Conservation (phyloP, 1,284 basidiomycete genomes). For the Lignosus rhinocerotis region DNA sequence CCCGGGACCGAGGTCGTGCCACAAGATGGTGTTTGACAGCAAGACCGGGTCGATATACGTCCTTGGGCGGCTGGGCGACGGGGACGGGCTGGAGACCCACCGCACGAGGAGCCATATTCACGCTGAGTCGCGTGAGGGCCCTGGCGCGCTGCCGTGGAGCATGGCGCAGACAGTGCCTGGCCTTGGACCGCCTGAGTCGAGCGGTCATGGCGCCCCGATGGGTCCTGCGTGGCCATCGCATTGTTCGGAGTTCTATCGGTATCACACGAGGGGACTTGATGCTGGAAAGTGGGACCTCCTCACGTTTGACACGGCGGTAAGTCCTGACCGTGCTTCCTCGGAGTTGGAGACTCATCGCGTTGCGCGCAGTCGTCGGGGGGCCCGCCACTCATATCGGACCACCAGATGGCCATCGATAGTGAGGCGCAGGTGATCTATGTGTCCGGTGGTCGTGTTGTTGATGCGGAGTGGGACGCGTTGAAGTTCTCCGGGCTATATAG, state of each 20-base stretch:
- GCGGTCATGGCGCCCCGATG: neutral
- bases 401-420: constrained; percentile 78
- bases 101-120: constrained; percentile 2
- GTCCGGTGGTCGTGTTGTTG: constrained; percentile 75
- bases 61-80: constrained; percentile 61
- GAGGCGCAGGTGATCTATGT: constrained; percentile 75
- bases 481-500: constrained; percentile 73
- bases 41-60: constrained; percentile 74
- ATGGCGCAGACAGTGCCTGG: neutral
- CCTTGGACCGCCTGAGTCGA: neutral
- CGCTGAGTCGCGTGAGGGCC: neutral
- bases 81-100: constrained; percentile 40
- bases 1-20: constrained; percentile 74
- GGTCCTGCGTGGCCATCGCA: constrained; percentile 28
- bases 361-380: constrained; percentile 56
- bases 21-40: constrained; percentile 80
- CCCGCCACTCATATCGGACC: constrained; percentile 77
- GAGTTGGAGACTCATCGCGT: neutral
- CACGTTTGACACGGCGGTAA: constrained; percentile 61
- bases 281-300: constrained; percentile 69
- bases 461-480: constrained; percentile 54
- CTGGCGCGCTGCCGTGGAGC: neutral
- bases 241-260: constrained; percentile 71
- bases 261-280: constrained; percentile 60
- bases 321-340: constrained; percentile 23